Conservation (phyloP, 306 rosid species). For the Dryas octopetala region DNA sequence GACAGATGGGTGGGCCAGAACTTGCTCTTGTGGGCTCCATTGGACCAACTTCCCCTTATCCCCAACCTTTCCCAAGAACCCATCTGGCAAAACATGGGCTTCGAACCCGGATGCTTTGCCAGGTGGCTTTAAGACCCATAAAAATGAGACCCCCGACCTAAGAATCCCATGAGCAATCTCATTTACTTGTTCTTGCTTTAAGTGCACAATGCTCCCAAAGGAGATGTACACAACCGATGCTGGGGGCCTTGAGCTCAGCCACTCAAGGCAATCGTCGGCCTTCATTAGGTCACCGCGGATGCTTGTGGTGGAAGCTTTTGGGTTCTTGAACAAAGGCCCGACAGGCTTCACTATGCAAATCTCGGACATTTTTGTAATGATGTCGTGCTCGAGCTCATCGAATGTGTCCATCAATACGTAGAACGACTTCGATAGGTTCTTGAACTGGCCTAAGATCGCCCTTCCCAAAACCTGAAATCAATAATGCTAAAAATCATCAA, state of each 20-base stretch:
- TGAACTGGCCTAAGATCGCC: constrained; percentile 28
- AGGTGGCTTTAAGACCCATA: constrained; percentile 44
- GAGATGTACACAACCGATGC: constrained; percentile 39
- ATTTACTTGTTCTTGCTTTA: constrained; percentile 38
- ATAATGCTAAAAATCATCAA: neutral
- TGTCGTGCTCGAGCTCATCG: constrained; percentile 33
- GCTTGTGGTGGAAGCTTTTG: neutral
- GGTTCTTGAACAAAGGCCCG: constrained; percentile 35
- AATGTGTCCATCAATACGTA: constrained; percentile 37
- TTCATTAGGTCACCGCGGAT: constrained; percentile 18
- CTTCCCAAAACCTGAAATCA: constrained; percentile 13
- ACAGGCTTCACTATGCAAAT: constrained; percentile 14
- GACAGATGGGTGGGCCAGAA: constrained; percentile 36
- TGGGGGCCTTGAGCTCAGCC: constrained; percentile 24
- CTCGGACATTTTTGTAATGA: constrained; percentile 15
- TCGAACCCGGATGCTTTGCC: neutral
- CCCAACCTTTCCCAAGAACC: constrained; percentile 22
- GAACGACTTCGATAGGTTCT: constrained; percentile 25
- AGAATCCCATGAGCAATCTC: constrained; percentile 36
- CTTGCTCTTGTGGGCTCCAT: constrained; percentile 45
- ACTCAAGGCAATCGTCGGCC: constrained; percentile 30
- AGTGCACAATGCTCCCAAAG: constrained; percentile 34
- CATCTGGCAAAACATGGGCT: constrained; percentile 20
- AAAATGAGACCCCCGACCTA: constrained; percentile 27
- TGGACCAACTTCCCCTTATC: constrained; percentile 30